Evolutionary conservation across 1,284 basidiomycete species (phyloP), one percentile per base, ranked within the genome.

Genomic region (Ustilago trichophora): DNA sequence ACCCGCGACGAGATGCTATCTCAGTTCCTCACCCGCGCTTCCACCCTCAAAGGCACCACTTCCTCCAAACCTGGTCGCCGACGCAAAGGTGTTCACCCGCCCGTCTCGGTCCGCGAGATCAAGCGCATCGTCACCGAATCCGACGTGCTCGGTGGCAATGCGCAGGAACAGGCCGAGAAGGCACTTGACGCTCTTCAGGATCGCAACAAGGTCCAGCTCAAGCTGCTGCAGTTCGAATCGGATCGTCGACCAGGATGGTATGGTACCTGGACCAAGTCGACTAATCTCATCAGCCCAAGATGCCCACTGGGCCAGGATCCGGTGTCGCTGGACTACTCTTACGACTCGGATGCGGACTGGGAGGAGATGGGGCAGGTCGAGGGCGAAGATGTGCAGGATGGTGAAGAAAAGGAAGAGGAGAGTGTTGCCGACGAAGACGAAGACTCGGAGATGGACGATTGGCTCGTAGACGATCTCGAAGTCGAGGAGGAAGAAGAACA

Each of bases 391-490:
- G 55, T 73, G 6, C 58, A 72, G 27, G 64, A 76, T 6, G 75
- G 62, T 22, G 76, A 78, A 19, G 62, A 72, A 9, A 62, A 72
- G 15, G 72, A 76, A 21, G 69, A 74, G 24, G 72, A 68, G 24
- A 60, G 59, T 8, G 44, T 42, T 3, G 52, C 31, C 13, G 75
- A 73, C 2, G 73, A 77, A 11, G 62, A 60, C 19, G 67, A 64
- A n/a, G 77, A 80, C 36, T 78, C 76, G 5, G 78, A 80, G 52
- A 75, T 79, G 76, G 75, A 77, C 42, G 78, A 80, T 32, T 80
- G 76, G 76, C 68, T 80, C 10, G 77, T 75, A 6, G 77, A 80
- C 40, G 78, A 80, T 35, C 36, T 79, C 18, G 78, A 80, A 46
- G 75, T 73, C 11, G 75, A 72, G n/a, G 73, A 74, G 18, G 73